These are phyloP conservation scores for Pyrrhoderma lamaoense DNA, from an alignment of 1,284 basidiomycete genomes.

Conservation along the genomic window DNA sequence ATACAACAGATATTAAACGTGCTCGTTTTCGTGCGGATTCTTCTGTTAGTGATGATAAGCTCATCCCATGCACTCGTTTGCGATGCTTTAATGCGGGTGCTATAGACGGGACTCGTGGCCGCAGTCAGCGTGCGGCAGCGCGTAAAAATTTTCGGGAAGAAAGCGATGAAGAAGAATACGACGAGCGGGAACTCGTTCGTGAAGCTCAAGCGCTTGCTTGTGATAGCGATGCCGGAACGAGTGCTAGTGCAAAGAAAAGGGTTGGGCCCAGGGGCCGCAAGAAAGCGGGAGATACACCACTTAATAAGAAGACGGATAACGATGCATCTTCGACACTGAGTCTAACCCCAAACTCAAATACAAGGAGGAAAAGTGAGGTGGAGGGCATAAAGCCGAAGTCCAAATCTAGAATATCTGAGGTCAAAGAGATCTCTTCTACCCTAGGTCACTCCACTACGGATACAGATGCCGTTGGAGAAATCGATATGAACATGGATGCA, in stretches of 20 bases:
- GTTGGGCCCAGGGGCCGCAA: conserved; percentile 3
- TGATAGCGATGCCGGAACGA: conserved; percentile 6
- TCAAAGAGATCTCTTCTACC: not conserved
- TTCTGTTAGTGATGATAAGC: conserved; percentile 56
- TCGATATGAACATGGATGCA: conserved; percentile 7
- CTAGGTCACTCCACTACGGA: not conserved
- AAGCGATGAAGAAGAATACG: conserved; percentile 15
- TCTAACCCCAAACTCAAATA: conserved; percentile 1
- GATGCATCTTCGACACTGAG: not conserved
- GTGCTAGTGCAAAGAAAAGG: not conserved
- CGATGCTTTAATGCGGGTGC: conserved; percentile 11
- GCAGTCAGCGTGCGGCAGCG: conserved; percentile 12
- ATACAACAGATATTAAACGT: conserved; percentile 66
- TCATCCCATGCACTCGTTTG: conserved; percentile 45
- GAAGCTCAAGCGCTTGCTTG: conserved; percentile 11
- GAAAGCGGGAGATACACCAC: conserved; percentile 2
- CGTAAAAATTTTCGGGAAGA: conserved; percentile 14
- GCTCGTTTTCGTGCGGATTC: conserved; percentile 73
- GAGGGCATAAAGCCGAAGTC: conserved; percentile 13
- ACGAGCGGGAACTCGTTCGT: conserved; percentile 15
- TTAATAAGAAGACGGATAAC: conserved; percentile 1
- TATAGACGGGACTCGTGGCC: conserved; percentile 1
- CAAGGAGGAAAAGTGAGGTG: conserved; percentile 9
- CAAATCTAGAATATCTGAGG: not conserved
- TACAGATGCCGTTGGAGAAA: conserved; percentile 2